phyloP scores from a whole-genome alignment of 129 eudicot genomes.

The Pulicaria dysenterica region DNA sequence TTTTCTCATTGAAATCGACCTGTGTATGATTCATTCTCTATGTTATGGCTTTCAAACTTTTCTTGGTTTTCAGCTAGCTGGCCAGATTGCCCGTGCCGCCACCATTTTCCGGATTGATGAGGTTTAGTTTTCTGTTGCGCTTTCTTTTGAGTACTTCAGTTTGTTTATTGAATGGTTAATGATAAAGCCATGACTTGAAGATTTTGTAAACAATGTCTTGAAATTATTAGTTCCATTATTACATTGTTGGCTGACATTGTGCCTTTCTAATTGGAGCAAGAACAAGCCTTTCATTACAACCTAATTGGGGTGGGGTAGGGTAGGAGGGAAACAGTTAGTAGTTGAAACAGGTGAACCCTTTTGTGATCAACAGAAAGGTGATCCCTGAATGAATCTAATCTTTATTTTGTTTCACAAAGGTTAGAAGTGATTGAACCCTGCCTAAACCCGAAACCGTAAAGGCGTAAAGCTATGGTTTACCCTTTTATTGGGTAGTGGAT shows the following conservation, averaged over 20 bases:
- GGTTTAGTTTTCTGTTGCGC: conserved; percentile 37
- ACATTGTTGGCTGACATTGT: background rate
- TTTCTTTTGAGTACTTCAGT: background rate
- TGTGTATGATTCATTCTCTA: background rate
- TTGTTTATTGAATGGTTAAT: background rate
- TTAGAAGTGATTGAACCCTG: background rate
- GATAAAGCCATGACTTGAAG: background rate
- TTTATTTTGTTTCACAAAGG: background rate
- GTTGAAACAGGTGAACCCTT: conserved; percentile 3
- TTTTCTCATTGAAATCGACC: background rate
- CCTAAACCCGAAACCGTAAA: no score
- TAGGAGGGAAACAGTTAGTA: background rate
- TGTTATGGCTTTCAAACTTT: background rate
- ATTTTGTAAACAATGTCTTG: background rate
- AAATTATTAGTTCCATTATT: background rate
- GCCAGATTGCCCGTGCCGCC: conserved; percentile 95
- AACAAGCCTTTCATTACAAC: conserved; percentile 13
- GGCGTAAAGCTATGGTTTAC: background rate
- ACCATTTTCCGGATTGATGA: conserved; percentile 88
- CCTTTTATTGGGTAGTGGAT: background rate
- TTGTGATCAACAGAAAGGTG: conserved; percentile 7
- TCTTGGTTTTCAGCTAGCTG: conserved; percentile 65
- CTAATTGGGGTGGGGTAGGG: conserved; percentile 17
- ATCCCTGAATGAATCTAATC: background rate
- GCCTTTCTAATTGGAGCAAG: background rate